Conservation (phyloP, 1,139 yeast genomes). For the Geotrichum reessii region DNA sequence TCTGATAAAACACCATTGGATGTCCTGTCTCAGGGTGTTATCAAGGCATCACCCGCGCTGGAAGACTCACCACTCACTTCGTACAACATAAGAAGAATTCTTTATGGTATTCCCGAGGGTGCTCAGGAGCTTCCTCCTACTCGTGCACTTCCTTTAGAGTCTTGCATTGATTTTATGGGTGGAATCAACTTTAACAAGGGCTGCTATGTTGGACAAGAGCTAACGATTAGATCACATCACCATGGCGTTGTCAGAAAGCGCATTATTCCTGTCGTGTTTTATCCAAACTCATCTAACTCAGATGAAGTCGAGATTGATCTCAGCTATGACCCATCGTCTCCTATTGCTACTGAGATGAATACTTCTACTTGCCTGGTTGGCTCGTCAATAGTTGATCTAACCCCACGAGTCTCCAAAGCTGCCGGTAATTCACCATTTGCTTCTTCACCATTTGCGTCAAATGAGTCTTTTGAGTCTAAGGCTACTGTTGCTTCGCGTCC, state of each 20-base stretch:
- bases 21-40: conserved; percentile 29
- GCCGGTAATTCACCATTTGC: conserved; percentile 14
- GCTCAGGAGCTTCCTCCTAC: conserved; percentile 42
- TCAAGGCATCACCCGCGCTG: conserved; percentile 21
- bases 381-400: conserved; percentile 14
- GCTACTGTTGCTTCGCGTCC: conserved; percentile 13
- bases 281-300: conserved; percentile 22
- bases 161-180: conserved; percentile 72
- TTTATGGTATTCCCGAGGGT: conserved; percentile 66
- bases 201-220: conserved; percentile 93
- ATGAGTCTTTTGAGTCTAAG: conserved; percentile 8
- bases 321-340: conserved; percentile 23
- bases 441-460: conserved; percentile 34
- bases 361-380: conserved; percentile 15
- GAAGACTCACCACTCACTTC: conserved; percentile 28
- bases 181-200: conserved; percentile 88
- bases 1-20: conserved; percentile 32
- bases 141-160: conserved; percentile 72
- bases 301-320: conserved; percentile 27
- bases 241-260: conserved; percentile 80
- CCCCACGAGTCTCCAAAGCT: conserved; percentile 7
- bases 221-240: conserved; percentile 81
- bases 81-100: conserved; percentile 46
- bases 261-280: conserved; percentile 64
- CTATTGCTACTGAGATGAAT: conserved; percentile 13